A percentile compares a stretch with the other conserved stretches of the same genome.
These are phyloP conservation scores for Trichomonas vaginalis DNA, from an alignment of 208 protist genomes.

Conservation along the genomic window DNA sequence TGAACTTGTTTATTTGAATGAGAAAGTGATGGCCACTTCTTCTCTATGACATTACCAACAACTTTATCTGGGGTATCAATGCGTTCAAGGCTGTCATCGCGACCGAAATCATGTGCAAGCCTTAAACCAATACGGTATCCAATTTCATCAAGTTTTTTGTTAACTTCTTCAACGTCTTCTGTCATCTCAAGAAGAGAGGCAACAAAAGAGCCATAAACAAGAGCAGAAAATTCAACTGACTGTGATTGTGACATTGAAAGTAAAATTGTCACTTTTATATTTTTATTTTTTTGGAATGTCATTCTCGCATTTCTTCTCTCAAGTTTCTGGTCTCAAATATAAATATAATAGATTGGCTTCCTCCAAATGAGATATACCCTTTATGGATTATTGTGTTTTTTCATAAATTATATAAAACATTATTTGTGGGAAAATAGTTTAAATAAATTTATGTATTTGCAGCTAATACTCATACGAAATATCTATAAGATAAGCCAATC, in stretches of 20 bases:
- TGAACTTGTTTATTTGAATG: neutral
- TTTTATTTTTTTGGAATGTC: too few species aligned
- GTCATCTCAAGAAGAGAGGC: neutral
- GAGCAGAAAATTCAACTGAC: neutral
- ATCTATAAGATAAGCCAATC: too few species aligned
- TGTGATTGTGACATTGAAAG: neutral
- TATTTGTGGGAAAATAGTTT: too few species aligned
- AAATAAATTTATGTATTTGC: too few species aligned
- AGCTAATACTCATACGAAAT: too few species aligned
- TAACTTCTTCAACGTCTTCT: neutral
- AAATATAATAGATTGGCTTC: too few species aligned
- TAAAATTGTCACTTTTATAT: neutral
- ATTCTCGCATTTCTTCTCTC: too few species aligned
- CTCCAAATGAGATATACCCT: too few species aligned
- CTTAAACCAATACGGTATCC: neutral
- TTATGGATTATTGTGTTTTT: too few species aligned
- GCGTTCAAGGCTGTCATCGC: neutral
- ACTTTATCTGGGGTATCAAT: neutral
- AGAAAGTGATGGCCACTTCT: neutral
- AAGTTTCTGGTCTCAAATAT: too few species aligned
- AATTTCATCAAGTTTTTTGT: neutral
- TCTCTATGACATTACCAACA: neutral
- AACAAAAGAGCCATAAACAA: conserved; percentile 5
- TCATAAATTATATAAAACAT: too few species aligned
- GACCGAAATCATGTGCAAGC: neutral